Evolutionary conservation across 1,139 yeast genomes (phyloP), one percentile per base, ranked within the genome.

Genomic region (Hyphopichia fennica): DNA sequence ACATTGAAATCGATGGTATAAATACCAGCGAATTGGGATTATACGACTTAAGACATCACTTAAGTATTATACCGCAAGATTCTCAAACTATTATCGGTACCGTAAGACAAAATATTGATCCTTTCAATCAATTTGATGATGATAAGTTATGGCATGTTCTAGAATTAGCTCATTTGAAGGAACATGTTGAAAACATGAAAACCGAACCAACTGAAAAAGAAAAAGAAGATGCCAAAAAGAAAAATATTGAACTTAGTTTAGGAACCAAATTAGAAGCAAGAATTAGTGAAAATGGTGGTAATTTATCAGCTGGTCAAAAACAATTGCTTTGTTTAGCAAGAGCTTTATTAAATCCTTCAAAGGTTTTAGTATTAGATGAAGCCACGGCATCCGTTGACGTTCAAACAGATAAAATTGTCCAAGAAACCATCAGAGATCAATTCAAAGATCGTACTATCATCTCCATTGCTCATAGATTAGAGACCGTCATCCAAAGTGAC

Each of bases 41-140:
- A 17, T 59, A 47, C 35, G 67, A 62, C 40, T 57, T 63, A 45
- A 56, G 68, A 44, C 52, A 51, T 35, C 57, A 59, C 23, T 55
- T 63, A 43, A 60, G 58, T 38, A 63, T 63, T 40, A 63, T 63
- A 40, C 68, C 68, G 2, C 68, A 63, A 43, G 68, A 63, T 43
- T 58, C 63, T 0, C 65, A 60, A 39, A 60, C 65, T 2, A 58
- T 62, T 34, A 60, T 57, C 41, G 68, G 66, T 2, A 51, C 64
- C 0, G 62, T 62, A 4, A 51, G 66, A 34, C 56, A 62, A 29
- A 63, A 63, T 45, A 53, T 63, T 51, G 67, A 63, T 45, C 67
- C 67, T 5, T 61, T 62, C 38, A 50, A 48, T 1, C 49, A 47
- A 25, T 55, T 54, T 43, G 15, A 47, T 3, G 67, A 63, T 39